phyloP scores from a whole-genome alignment of 495 filamentous ascomycete species.

The Aspergillus coremiiformis region DNA sequence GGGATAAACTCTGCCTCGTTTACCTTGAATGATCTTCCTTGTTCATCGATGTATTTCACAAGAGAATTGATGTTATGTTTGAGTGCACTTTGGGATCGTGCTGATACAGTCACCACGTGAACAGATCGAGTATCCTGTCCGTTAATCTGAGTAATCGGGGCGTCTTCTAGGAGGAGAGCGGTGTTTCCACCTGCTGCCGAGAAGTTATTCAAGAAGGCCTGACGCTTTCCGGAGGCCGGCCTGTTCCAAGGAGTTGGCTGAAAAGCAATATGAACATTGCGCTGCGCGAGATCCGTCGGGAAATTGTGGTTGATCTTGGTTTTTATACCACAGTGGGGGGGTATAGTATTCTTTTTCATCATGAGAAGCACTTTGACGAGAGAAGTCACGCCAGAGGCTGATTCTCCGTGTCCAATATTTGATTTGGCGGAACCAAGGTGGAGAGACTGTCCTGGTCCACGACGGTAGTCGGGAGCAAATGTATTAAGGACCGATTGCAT shows the following conservation, averaged over 20 bases:
- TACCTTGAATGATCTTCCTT: constrained; percentile 36
- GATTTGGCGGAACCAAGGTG: constrained; percentile 81
- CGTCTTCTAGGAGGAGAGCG: constrained; percentile 49
- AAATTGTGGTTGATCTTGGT: constrained; percentile 73
- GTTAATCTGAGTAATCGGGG: constrained; percentile 29
- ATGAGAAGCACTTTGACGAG: constrained; percentile 83
- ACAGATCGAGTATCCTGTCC: constrained; percentile 47
- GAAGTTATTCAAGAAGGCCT: constrained; percentile 64
- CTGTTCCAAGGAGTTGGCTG: constrained; percentile 54
- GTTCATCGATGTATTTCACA: constrained; percentile 43
- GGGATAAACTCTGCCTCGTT: constrained; percentile 29
- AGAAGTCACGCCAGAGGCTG: constrained; percentile 75
- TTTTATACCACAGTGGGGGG: constrained; percentile 86
- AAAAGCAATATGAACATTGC: constrained; percentile 65
- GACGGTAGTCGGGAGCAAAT: constrained; percentile 67
- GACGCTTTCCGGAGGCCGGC: constrained; percentile 55
- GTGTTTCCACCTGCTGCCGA: constrained; percentile 52
- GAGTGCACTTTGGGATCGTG: constrained; percentile 45
- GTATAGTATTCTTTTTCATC: constrained; percentile 76
- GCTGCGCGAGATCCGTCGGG: constrained; percentile 63
- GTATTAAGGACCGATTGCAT: constrained; percentile 71
- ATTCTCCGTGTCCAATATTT: constrained; percentile 86
- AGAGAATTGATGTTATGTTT: constrained; percentile 48
- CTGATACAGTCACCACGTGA: constrained; percentile 47
- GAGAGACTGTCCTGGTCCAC: constrained; percentile 62